Evolutionary conservation across 345 rosid species (phyloP).

Genomic region (Reutealis trisperma): DNA sequence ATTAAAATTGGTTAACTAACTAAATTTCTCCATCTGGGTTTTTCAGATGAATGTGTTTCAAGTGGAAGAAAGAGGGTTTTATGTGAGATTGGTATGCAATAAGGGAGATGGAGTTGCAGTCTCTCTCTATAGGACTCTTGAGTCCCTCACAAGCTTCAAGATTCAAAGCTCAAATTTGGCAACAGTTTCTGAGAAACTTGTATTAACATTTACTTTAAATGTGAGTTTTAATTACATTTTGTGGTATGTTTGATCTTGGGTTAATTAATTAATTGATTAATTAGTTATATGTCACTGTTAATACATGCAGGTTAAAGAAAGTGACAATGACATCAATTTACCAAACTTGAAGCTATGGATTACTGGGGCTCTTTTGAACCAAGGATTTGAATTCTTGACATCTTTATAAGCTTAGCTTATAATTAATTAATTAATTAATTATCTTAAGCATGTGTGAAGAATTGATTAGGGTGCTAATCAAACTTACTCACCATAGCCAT

Average conservation of each 20-base stretch:
- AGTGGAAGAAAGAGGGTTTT: slow-evolving; percentile 74
- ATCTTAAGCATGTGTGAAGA: background rate
- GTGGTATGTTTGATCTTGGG: background rate
- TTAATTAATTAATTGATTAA: background rate
- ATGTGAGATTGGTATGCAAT: slow-evolving; percentile 58
- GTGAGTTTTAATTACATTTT: slow-evolving; percentile 35
- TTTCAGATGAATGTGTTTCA: slow-evolving; percentile 67
- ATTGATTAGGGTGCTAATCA: background rate
- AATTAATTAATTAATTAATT: background rate
- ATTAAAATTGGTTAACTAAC: background rate
- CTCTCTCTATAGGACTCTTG: slow-evolving; percentile 72
- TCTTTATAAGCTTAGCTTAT: slow-evolving; percentile 15
- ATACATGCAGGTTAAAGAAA: slow-evolving; percentile 46
- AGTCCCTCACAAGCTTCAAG: slow-evolving; percentile 62
- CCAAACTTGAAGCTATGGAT: slow-evolving; percentile 73
- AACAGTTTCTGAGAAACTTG: slow-evolving; percentile 49
- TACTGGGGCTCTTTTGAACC: slow-evolving; percentile 68
- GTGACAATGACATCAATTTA: slow-evolving; percentile 50
- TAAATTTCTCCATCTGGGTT: too few relatives aligned
- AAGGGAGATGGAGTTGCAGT: slow-evolving; percentile 61
- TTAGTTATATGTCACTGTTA: background rate
- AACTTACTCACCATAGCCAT: too few relatives aligned
- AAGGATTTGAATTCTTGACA: slow-evolving; percentile 59
- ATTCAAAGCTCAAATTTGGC: slow-evolving; percentile 70
- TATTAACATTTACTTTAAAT: slow-evolving; percentile 57